phyloP scores from a whole-genome alignment of 371 early-diverging fungal genomes.

The Batrachochytrium dendrobatidis region DNA sequence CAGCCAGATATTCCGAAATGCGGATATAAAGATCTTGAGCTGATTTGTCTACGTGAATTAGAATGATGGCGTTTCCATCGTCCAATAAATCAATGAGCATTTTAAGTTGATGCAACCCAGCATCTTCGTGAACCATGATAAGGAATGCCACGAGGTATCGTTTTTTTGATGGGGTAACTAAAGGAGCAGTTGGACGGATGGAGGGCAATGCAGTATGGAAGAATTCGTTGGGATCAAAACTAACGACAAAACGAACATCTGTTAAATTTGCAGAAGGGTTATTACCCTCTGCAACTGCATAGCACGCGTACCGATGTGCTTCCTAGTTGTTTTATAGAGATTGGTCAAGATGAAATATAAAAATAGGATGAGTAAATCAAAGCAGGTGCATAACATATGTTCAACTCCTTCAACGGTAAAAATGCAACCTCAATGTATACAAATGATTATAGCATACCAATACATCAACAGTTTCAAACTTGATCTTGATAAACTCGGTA shows the following conservation, averaged over 20 bases:
- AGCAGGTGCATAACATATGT: not conserved
- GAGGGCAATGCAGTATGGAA: conserved; percentile 20
- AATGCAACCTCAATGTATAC: too few relatives aligned
- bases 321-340: conserved; percentile 10
- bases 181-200: conserved; percentile 1
- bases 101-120: conserved; percentile 13
- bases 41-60: conserved; percentile 31
- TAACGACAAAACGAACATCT: conserved; percentile 13
- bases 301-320: conserved; percentile 29
- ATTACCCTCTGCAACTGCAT: conserved; percentile 29
- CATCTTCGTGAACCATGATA: conserved; percentile 31
- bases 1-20: conserved; percentile 9
- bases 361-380: not conserved
- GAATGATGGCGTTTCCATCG: conserved; percentile 30
- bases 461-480: not conserved
- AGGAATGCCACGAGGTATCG: conserved; percentile 33
- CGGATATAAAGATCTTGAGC: not conserved
- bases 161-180: conserved; percentile 4
- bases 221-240: conserved; percentile 25
- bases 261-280: conserved; percentile 25
- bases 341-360: not conserved
- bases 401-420: not conserved
- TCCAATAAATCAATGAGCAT: conserved; percentile 27
- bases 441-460: not conserved
- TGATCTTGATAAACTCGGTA: not conserved